These are phyloP conservation scores for Calonectria hongkongensis DNA, from an alignment of 2,329 filamentous ascomycete species.

Conservation along the genomic window DNA sequence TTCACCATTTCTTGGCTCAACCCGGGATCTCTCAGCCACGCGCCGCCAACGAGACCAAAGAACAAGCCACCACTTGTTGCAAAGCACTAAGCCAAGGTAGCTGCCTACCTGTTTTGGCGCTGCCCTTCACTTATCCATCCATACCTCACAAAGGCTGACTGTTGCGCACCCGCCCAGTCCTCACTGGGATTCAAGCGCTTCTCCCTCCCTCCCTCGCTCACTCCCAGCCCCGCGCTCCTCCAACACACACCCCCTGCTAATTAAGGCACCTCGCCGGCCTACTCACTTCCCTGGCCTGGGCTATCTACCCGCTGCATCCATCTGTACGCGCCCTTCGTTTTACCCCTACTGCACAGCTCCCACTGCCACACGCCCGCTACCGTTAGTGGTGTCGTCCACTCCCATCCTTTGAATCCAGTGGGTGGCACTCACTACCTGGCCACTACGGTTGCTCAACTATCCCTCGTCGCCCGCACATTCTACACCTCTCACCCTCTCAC, in stretches of 20 bases:
- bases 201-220: slow-evolving; percentile 25
- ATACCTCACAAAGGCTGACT: slow-evolving; percentile 22
- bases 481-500: slow-evolving; percentile 23
- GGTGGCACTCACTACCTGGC: not conserved
- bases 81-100: slow-evolving; percentile 10
- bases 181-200: slow-evolving; percentile 16
- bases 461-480: slow-evolving; percentile 22
- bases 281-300: slow-evolving; percentile 9
- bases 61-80: slow-evolving; percentile 20
- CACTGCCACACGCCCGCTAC: slow-evolving; percentile 24
- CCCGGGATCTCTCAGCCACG: slow-evolving; percentile 20
- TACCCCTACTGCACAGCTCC: slow-evolving; percentile 21
- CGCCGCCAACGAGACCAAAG: not conserved
- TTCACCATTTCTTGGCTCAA: not conserved
- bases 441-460: slow-evolving; percentile 2
- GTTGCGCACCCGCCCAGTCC: slow-evolving; percentile 4
- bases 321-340: slow-evolving; percentile 17
- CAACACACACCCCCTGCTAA: slow-evolving; percentile 31
- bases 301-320: slow-evolving; percentile 11
- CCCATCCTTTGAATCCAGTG: not conserved
- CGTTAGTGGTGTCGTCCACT: slow-evolving; percentile 31
- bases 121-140: slow-evolving; percentile 15
- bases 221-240: slow-evolving; percentile 23
- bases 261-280: slow-evolving; percentile 24
- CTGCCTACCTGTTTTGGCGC: slow-evolving; percentile 16